These are phyloP conservation scores for Prinsepia uniflora DNA, from an alignment of 306 rosid genomes.

Conservation along the genomic window DNA sequence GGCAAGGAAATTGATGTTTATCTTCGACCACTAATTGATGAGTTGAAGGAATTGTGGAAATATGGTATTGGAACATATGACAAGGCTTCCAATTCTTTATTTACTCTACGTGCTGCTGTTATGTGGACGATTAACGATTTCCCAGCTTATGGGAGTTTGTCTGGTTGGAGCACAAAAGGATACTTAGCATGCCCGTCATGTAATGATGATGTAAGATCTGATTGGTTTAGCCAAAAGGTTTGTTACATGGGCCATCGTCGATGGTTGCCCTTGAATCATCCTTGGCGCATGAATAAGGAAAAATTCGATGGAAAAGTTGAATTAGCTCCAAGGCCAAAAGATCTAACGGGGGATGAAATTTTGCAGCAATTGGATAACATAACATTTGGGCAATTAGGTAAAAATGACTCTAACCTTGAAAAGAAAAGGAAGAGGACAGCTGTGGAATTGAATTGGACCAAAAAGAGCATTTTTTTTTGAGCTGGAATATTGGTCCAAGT, in stretches of 20 bases:
- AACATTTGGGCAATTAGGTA: background rate
- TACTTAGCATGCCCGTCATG: background rate
- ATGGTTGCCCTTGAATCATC: background rate
- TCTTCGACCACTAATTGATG: background rate
- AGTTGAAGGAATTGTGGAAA: background rate
- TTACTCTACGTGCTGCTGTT: background rate
- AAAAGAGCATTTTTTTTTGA: slow-evolving; percentile 7
- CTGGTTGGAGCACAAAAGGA: background rate
- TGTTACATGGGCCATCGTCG: background rate
- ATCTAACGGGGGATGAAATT: background rate
- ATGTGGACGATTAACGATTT: background rate
- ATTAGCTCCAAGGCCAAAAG: background rate
- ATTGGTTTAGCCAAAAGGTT: background rate
- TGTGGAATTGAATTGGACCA: background rate
- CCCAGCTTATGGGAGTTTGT: background rate
- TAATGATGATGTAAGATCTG: background rate
- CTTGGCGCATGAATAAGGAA: background rate
- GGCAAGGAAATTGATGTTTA: background rate
- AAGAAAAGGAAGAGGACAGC: background rate
- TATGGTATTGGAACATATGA: background rate
- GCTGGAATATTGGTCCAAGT: background rate
- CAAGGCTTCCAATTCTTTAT: background rate
- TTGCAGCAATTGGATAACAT: background rate
- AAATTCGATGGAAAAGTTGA: background rate
- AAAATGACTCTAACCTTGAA: background rate